A percentile compares a stretch with the other conserved stretches of the same genome.
These are phyloP conservation scores for Colletotrichum paranaense DNA, from an alignment of 2,329 filamentous ascomycete genomes.

Conservation along the genomic window DNA sequence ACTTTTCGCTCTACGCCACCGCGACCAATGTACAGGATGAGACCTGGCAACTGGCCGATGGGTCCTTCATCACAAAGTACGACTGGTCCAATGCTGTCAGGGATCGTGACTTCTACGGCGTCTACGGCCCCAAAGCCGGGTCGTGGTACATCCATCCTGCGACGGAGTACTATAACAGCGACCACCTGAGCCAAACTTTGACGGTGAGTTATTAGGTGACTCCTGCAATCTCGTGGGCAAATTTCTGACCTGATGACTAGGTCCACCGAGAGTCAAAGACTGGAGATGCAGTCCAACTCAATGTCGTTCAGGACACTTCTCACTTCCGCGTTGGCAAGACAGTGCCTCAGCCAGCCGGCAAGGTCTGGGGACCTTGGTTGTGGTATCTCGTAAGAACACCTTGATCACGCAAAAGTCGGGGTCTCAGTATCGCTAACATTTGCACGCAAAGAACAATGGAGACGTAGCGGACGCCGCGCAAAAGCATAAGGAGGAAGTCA, in stretches of 20 bases:
- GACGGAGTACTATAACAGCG: constrained; percentile 32
- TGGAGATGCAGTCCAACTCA: constrained; percentile 32
- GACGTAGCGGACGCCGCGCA: constrained; percentile 50
- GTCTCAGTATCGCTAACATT: constrained; percentile 30
- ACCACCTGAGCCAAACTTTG: constrained; percentile 32
- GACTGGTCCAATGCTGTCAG: constrained; percentile 35
- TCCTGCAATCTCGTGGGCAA: neutral
- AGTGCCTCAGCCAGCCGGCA: constrained; percentile 20
- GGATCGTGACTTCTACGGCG: constrained; percentile 34
- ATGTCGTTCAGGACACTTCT: constrained; percentile 34
- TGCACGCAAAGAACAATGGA: constrained; percentile 56
- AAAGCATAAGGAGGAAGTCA: constrained; percentile 48
- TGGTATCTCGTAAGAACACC: constrained; percentile 31
- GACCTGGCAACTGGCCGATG: constrained; percentile 32
- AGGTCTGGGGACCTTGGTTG: constrained; percentile 35
- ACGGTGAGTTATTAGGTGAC: neutral
- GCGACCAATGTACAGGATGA: constrained; percentile 35
- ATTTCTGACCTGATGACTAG: neutral
- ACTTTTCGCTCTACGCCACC: constrained; percentile 31
- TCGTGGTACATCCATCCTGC: constrained; percentile 34
- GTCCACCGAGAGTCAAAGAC: constrained; percentile 35
- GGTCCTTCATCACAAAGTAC: constrained; percentile 34
- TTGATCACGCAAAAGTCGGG: neutral
- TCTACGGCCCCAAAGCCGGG: constrained; percentile 27
- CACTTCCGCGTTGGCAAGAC: constrained; percentile 33